A percentile compares a stretch with the other conserved stretches of the same genome.
phyloP scores from a whole-genome alignment of 31 red algal genomes.

The Asparagopsis taxiformis region DNA sequence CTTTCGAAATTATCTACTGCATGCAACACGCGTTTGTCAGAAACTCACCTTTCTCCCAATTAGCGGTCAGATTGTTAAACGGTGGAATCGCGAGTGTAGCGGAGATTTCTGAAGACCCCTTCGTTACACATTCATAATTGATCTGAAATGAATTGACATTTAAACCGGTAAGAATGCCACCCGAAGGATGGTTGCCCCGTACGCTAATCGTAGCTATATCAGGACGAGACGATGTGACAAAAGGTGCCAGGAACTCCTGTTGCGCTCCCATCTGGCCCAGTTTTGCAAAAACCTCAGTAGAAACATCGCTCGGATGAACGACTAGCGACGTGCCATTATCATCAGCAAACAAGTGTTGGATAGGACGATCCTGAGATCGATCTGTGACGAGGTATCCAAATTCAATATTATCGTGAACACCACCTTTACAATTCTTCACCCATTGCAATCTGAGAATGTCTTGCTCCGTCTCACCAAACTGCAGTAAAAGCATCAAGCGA shows the following conservation, averaged over 20 bases:
- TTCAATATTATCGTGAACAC: constrained; percentile 31
- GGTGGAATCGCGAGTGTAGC: constrained; percentile 71
- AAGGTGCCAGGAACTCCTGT: constrained; percentile 62
- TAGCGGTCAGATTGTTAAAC: constrained; percentile 63
- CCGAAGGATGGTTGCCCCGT: constrained; percentile 64
- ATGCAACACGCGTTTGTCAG: no score
- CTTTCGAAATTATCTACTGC: background rate
- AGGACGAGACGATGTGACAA: constrained; percentile 32
- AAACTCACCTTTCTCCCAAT: constrained; percentile 79
- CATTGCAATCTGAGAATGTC: constrained; percentile 23
- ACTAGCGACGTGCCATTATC: constrained; percentile 22
- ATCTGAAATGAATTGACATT: constrained; percentile 45
- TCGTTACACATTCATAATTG: constrained; percentile 63
- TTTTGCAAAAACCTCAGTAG: constrained; percentile 63
- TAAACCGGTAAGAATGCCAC: constrained; percentile 50
- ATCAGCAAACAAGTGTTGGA: constrained; percentile 20
- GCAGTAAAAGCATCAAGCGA: constrained; percentile 15
- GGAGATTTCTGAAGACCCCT: constrained; percentile 41
- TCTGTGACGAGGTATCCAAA: constrained; percentile 55
- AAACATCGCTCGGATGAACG: constrained; percentile 50
- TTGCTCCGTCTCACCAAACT: constrained; percentile 12
- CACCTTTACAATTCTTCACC: constrained; percentile 44
- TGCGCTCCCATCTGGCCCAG: constrained; percentile 42
- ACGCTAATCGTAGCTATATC: constrained; percentile 43
- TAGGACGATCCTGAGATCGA: background rate